Evolutionary conservation across 208 protist species (phyloP), one percentile per base, ranked within the genome.

Genomic region (Wallacemonas rigidus): DNA sequence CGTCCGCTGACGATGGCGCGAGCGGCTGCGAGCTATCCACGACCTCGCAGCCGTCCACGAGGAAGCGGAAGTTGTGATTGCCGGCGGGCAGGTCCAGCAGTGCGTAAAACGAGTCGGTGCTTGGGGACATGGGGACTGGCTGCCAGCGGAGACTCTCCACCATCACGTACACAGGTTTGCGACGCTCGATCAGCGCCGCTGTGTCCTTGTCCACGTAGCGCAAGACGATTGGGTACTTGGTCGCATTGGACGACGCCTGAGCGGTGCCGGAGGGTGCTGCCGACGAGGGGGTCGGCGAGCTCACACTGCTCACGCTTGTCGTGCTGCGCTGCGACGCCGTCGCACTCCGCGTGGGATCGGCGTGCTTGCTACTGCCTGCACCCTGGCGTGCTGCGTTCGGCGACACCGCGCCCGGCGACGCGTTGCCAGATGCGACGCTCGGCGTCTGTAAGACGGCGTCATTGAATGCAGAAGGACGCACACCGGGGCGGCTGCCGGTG

Each of bases 41-140:
- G 2, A 90, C 72, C 69, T 92, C 85, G 40, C 73, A 76, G 8
- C 82, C 86, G 65, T 93, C 81, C 2, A 96, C 67, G 50, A 90
- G 47, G 67, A 95, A 96, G 65, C 91, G 89, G 65, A 92, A 97
- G 56, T 86, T 85, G 76, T 97, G 91, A 54, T 75, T 75, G 36
- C 93, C 93, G 2, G 81, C 67, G 1, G 89, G 84, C 53, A 97
- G 82, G 64, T 95, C 81, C 15, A 95, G 65, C 14, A 97, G 62
- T 7, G 88, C 86, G 75, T 95, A 95, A 72, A 95, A 97, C 63
- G 85, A 89, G 77, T 95, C 90, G 8, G 85, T 83, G 75, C 90
- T 95, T 1, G 88, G 76, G 39, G 89, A 86, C 91, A 96, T 96
- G 63, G 86, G 85, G 43, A 93, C 38, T 43, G 80, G 81, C 69